Base-by-base conservation (phyloP, 75 land plant genomes). In the Pseudotsuga menziesii region DNA sequence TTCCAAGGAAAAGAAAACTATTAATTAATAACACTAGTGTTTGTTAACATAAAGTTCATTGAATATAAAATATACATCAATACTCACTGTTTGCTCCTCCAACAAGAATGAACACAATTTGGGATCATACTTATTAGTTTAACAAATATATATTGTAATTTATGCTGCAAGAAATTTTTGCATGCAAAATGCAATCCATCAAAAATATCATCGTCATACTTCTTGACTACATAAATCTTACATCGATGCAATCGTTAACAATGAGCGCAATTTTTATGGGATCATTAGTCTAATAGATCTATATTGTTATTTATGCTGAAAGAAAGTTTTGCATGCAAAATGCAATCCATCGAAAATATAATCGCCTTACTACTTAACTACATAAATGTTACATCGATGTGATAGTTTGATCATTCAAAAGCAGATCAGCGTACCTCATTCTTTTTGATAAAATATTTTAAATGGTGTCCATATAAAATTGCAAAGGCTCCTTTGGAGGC, bases 401-500 rank as follows among this genome's bases (percentile, higher is more conserved):
- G n/a, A 67, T 39, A 20, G 44, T 20, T 67, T 67, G 48, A 19
- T 13, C n/a, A 39, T 35, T 67, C 71, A 36, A 59, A 59, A 59
- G 61, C 22, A 59, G 22, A 59, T 19, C 22, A 59, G 22, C 22
- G 4, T 85, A 97, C 99, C 95, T 94, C 89, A 52, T 87, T 77
- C 73, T 86, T 90, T 66, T 79, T 92, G 32, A 97, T 92, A 72
- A 81, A 92, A 80, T 94, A 88, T 80, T 78, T 86, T 75, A 90
- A 82, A 75, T 81, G 79, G 71, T 82, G 90, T 22, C 98, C 99
- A 85, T 94, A 92, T 0, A 97, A 58, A 71, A 97, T 75, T 35
- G 99, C 99, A 74, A 92, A 82, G 41, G 99, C 99, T 71, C 93
- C 93, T 75, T 86, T 85, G 70, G 84, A 67, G 58, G 89, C 84